A percentile compares a stretch with the other conserved stretches of the same genome.
Evolutionary conservation across 495 filamentous ascomycete genomes (phyloP).

Genomic region (Aspergillus wentii): DNA sequence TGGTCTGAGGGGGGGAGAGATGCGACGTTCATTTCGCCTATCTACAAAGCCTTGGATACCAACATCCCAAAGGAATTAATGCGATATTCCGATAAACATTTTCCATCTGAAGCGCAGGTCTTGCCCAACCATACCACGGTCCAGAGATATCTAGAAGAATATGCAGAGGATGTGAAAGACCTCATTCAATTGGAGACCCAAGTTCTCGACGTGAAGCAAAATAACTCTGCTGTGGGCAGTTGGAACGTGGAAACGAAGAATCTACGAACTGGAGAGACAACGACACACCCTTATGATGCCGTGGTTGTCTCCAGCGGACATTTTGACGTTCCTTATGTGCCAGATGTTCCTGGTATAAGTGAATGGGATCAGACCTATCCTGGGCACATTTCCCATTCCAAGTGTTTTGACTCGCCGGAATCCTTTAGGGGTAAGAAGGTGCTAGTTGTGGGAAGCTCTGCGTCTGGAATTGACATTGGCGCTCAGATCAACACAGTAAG

Average conservation of each 20-base stretch:
- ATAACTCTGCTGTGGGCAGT: constrained; percentile 11
- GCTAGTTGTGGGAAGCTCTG: constrained; percentile 71
- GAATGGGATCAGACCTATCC: constrained; percentile 57
- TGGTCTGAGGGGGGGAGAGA: constrained; percentile 28
- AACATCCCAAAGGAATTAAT: constrained; percentile 85
- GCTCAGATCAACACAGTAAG: constrained; percentile 60
- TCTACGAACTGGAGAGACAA: constrained; percentile 29
- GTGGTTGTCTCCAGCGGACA: constrained; percentile 83
- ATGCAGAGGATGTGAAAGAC: constrained; percentile 57
- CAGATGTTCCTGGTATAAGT: constrained; percentile 54
- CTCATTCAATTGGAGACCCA: constrained; percentile 55
- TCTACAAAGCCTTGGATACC: constrained; percentile 78
- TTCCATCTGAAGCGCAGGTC: constrained; percentile 57
- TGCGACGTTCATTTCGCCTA: constrained; percentile 57
- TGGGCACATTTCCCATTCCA: constrained; percentile 71
- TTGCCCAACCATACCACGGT: constrained; percentile 69
- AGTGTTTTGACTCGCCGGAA: constrained; percentile 63
- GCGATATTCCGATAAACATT: constrained; percentile 68
- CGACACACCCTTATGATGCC: constrained; percentile 55
- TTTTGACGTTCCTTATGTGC: constrained; percentile 67
- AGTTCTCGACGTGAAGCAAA: constrained; percentile 43
- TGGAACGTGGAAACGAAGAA: constrained; percentile 56
- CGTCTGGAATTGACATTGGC: constrained; percentile 78
- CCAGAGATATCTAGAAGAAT: constrained; percentile 66
- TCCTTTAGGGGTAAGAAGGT: constrained; percentile 59